phyloP scores from a whole-genome alignment of 202 grass and related monocot species.

The Panicum hallii region DNA sequence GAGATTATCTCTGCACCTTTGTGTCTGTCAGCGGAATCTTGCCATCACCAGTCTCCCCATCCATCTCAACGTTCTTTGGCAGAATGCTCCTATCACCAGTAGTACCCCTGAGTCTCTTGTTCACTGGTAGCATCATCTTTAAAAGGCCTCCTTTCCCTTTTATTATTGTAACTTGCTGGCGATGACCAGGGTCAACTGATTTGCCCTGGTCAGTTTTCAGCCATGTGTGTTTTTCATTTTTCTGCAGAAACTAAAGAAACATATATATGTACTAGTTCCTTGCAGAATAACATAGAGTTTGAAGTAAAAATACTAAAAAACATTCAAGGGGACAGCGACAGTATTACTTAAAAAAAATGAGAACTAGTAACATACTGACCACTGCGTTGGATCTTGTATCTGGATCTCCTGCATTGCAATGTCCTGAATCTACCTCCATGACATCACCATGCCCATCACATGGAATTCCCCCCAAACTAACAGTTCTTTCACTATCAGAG shows the following conservation, averaged over 20 bases:
- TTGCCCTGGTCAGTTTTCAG: neutral
- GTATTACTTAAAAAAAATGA: neutral
- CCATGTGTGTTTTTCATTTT: neutral
- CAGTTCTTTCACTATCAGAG: neutral
- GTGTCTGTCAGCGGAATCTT: neutral
- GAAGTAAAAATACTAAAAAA: neutral
- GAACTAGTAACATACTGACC: neutral
- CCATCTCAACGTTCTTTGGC: neutral
- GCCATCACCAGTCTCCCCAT: neutral
- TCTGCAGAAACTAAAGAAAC: neutral
- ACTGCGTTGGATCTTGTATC: neutral
- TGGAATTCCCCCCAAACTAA: neutral
- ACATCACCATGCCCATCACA: neutral
- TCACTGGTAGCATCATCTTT: neutral
- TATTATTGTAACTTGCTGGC: neutral
- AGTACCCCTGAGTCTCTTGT: neutral
- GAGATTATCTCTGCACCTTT: neutral
- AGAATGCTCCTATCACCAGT: neutral
- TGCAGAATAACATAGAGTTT: neutral
- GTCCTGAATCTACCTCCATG: neutral
- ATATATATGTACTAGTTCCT: neutral
- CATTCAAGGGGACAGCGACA: neutral
- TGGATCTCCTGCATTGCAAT: neutral
- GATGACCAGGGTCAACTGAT: neutral
- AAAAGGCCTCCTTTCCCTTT: neutral